These are phyloP conservation scores for Torulaspora indica DNA, from an alignment of 805 yeast species.

Conservation along the genomic window DNA sequence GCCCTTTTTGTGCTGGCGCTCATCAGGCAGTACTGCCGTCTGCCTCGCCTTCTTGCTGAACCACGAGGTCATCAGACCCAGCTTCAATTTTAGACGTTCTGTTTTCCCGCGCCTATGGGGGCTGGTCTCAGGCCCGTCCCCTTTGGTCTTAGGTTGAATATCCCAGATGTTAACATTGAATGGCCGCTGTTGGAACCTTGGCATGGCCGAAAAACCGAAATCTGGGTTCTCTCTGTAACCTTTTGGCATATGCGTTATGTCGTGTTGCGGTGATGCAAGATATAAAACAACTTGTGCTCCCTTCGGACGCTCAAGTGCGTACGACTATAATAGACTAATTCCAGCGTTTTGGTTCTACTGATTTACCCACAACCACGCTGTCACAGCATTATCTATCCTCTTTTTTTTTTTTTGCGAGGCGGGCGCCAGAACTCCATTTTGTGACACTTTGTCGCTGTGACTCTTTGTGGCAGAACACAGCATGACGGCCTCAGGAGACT, in stretches of 20 bases:
- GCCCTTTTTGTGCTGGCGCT: neutral
- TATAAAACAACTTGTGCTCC: too few relatives aligned
- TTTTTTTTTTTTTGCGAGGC: neutral
- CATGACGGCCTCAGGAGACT: too few relatives aligned
- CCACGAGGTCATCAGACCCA: neutral
- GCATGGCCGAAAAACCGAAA: neutral
- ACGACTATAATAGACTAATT: too few relatives aligned
- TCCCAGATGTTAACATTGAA: neutral
- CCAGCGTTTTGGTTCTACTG: too few relatives aligned
- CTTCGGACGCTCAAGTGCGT: too few relatives aligned
- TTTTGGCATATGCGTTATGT: slow-evolving; percentile 1
- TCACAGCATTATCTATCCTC: neutral
- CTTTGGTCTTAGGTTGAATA: neutral
- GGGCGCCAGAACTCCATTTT: neutral
- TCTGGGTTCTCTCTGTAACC: neutral
- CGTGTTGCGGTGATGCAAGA: neutral
- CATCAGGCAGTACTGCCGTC: neutral
- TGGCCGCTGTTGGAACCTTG: neutral
- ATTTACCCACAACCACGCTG: too few relatives aligned
- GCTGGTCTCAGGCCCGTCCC: neutral
- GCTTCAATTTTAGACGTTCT: neutral
- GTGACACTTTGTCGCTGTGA: slow-evolving; percentile 2
- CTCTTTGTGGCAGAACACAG: too few relatives aligned
- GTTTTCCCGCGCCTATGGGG: neutral
- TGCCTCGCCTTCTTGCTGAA: neutral